Evolutionary conservation across 2,329 filamentous ascomycete species (phyloP).

Genomic region (Calycina herbarum): DNA sequence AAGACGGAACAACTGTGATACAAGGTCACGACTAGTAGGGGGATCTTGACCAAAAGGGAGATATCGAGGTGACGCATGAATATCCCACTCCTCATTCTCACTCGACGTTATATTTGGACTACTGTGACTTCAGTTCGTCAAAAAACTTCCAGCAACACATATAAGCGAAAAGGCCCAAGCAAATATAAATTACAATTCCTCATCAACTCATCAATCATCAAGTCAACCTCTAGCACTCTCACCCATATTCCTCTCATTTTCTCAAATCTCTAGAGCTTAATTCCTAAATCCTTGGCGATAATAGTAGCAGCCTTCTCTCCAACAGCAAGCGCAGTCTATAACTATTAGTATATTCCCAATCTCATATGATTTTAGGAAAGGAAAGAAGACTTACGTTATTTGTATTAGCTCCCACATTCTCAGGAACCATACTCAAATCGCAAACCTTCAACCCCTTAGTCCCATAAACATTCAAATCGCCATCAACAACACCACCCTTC

Average conservation of each 20-base stretch:
- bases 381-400: conserved; percentile 36
- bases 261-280: conserved; percentile 23
- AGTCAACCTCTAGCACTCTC: not conserved
- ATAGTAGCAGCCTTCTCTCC: conserved; percentile 45
- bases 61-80: too few relatives aligned
- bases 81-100: too few relatives aligned
- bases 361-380: not conserved
- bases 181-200: not conserved
- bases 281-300: conserved; percentile 42
- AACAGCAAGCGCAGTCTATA: conserved; percentile 42
- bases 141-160: too few relatives aligned
- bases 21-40: too few relatives aligned
- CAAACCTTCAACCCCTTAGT: conserved; percentile 43
- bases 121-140: too few relatives aligned
- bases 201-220: not conserved
- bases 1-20: too few relatives aligned
- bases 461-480: conserved; percentile 43
- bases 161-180: too few relatives aligned
- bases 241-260: not conserved
- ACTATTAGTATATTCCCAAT: not conserved
- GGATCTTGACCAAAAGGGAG: too few relatives aligned
- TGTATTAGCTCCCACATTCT: conserved; percentile 47
- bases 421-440: conserved; percentile 41
- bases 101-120: too few relatives aligned
- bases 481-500: conserved; percentile 43